Conservation (phyloP, 1,284 basidiomycete species). For the Xanthoconium separans region DNA sequence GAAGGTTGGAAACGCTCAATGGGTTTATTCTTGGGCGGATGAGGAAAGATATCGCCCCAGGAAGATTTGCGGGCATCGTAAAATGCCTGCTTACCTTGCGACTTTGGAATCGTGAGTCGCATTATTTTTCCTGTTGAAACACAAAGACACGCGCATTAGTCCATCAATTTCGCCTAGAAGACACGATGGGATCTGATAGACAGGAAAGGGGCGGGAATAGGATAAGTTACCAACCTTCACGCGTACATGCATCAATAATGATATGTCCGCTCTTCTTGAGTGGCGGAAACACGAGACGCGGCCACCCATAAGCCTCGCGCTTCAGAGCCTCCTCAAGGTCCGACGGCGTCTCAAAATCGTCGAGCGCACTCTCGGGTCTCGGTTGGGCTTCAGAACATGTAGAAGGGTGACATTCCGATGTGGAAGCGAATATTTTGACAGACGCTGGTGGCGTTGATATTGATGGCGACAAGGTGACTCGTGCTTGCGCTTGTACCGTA, state of each 20-base stretch:
- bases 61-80: constrained; percentile 92
- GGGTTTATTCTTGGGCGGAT: constrained; percentile 71
- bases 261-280: constrained; percentile 93
- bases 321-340: constrained; percentile 52
- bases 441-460: constrained; percentile 19
- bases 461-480: constrained; percentile 6
- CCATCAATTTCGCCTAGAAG: constrained; percentile 6
- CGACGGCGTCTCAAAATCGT: constrained; percentile 19
- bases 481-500: constrained; percentile 15
- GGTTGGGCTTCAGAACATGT: constrained; percentile 1
- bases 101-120: constrained; percentile 88
- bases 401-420: constrained; percentile 6
- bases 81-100: constrained; percentile 91
- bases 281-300: constrained; percentile 87
- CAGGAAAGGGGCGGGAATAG: constrained; percentile 6
- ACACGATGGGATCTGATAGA: constrained; percentile 2
- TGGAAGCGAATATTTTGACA: constrained; percentile 8
- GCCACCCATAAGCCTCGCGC: constrained; percentile 81
- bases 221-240: constrained; percentile 57
- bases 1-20: constrained; percentile 57
- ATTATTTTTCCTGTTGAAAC: constrained; percentile 74
- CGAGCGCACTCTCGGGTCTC: constrained; percentile 4
- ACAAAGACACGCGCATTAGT: constrained; percentile 27
- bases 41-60: constrained; percentile 97
- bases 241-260: constrained; percentile 86